A percentile compares a stretch with the other conserved stretches of the same genome.
phyloP scores from a whole-genome alignment of 768 basidiomycete species.

The Termitomyces sp. region DNA sequence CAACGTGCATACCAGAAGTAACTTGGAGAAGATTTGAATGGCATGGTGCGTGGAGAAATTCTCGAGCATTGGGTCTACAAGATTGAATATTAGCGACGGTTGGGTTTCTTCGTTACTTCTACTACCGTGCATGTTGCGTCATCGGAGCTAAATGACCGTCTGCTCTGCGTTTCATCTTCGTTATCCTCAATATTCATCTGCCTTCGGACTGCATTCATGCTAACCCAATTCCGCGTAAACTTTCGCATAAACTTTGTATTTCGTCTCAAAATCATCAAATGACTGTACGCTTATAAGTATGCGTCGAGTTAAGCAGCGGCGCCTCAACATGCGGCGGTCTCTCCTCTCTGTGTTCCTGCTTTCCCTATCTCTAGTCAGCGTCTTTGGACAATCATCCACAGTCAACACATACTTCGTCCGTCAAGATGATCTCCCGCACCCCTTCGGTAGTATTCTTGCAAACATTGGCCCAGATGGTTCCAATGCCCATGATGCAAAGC shows the following conservation, averaged over 20 bases:
- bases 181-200: neutral
- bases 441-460: no score
- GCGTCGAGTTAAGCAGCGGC: no score
- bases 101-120: no score
- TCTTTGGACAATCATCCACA: conserved; percentile 15
- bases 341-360: conserved; percentile 9
- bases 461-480: conserved; percentile 52
- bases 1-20: no score
- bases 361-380: conserved; percentile 9
- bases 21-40: no score
- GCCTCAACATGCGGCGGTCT: conserved; percentile 12
- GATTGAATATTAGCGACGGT: no score
- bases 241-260: neutral
- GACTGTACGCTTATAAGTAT: neutral
- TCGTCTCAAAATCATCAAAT: neutral
- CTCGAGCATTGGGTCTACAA: no score
- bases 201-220: neutral
- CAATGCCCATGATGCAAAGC: conserved; percentile 39
- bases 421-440: conserved; percentile 26
- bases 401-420: conserved; percentile 19
- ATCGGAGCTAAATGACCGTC: neutral
- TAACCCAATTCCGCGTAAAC: neutral
- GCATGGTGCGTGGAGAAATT: no score
- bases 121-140: neutral
- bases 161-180: no score